Evolutionary conservation across 169 alveolate genomes (phyloP).

Genomic region (Plasmodium knowlesi): DNA sequence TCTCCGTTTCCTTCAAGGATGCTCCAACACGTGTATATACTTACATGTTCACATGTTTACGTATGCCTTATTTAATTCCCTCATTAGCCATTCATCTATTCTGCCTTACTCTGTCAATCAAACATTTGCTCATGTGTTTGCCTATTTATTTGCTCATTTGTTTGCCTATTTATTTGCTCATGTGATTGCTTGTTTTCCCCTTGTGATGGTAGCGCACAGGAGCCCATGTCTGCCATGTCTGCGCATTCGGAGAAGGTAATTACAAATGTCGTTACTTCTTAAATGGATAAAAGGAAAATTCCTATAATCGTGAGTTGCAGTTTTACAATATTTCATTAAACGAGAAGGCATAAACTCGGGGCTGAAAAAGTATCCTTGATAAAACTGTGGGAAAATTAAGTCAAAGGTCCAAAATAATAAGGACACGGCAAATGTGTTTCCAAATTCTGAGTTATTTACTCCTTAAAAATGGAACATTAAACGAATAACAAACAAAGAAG

Average conservation of each 20-base stretch:
- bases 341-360: neutral
- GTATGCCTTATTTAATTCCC: neutral
- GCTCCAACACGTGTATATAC: neutral
- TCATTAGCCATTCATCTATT: neutral
- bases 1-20: neutral
- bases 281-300: neutral
- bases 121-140: neutral
- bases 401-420: neutral
- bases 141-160: too few relatives aligned
- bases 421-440: neutral
- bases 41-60: neutral
- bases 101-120: neutral
- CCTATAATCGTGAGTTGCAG: neutral
- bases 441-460: neutral
- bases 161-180: too few relatives aligned
- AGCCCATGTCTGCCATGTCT: neutral
- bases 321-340: neutral
- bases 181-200: neutral
- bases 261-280: neutral
- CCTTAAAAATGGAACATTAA: neutral
- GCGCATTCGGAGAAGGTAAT: neutral
- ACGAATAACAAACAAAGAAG: constrained; percentile 4
- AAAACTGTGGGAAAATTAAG: neutral
- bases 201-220: neutral
- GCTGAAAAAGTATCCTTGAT: neutral